phyloP scores from a whole-genome alignment of 257 asterid species.

The Penstemon eatonii region DNA sequence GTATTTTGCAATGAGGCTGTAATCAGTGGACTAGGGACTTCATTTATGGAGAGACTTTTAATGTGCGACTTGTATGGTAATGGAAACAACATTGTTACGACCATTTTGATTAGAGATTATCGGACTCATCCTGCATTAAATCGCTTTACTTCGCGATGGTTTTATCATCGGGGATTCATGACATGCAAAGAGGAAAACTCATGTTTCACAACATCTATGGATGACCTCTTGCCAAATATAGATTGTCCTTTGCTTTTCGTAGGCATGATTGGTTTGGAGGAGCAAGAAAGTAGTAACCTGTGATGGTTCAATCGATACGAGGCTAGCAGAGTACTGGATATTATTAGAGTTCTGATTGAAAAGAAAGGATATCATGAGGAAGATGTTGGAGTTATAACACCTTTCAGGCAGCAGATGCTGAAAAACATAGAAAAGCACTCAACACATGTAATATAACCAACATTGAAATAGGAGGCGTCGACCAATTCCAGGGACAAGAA shows the following conservation, averaged over 20 bases:
- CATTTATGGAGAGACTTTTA: constrained; percentile 78
- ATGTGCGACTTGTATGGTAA: constrained; percentile 43
- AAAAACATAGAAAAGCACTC: constrained; percentile 36
- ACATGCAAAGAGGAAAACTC: constrained; percentile 56
- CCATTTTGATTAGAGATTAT: constrained; percentile 67
- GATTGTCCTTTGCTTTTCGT: constrained; percentile 77
- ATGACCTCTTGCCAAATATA: constrained; percentile 58
- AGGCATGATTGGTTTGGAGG: constrained; percentile 89
- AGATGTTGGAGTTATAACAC: constrained; percentile 90
- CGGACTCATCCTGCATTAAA: constrained; percentile 75
- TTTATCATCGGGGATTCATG: constrained; percentile 65
- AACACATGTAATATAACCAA: constrained; percentile 31
- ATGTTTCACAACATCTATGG: constrained; percentile 31
- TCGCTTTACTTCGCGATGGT: constrained; percentile 68
- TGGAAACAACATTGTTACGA: constrained; percentile 48
- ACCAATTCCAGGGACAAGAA: constrained; percentile 97
- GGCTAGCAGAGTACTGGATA: constrained; percentile 86
- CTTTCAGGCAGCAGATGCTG: constrained; percentile 81
- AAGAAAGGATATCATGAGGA: constrained; percentile 55
- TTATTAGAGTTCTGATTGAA: constrained; percentile 42
- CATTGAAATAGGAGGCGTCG: constrained; percentile 85
- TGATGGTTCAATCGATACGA: constrained; percentile 94
- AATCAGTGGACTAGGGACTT: constrained; percentile 64
- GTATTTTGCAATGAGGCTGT: constrained; percentile 70
- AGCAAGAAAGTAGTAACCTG: constrained; percentile 90